Evolutionary conservation across 2,329 filamentous ascomycete genomes (phyloP).

Genomic region (Myriosclerotinia duriaeana): DNA sequence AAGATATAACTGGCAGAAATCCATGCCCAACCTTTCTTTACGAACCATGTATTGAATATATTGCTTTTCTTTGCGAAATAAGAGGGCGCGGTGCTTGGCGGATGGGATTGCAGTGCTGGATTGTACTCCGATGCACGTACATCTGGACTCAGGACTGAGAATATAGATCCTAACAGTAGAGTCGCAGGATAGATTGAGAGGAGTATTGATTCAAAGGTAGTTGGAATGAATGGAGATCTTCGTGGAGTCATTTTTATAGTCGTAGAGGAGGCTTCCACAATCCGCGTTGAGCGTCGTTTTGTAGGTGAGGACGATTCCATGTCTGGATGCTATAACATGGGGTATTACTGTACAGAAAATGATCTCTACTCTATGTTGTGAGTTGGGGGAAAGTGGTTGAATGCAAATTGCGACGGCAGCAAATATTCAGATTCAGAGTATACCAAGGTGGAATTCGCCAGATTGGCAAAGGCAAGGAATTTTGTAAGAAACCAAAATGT

Average conservation of each 20-base stretch:
- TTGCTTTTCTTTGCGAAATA: conserved; percentile 97
- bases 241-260: conserved; percentile 29
- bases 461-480: conserved; percentile 18
- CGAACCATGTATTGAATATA: conserved; percentile 87
- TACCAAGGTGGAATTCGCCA: neutral
- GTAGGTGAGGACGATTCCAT: conserved; percentile 38
- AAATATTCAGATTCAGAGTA: neutral
- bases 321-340: conserved; percentile 33
- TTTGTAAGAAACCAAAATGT: neutral
- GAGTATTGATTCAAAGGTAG: conserved; percentile 62
- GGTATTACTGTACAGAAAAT: conserved; percentile 2
- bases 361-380: neutral
- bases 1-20: conserved; percentile 70
- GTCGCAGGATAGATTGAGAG: conserved; percentile 73
- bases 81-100: conserved; percentile 60
- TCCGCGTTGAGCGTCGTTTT: conserved; percentile 36
- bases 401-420: neutral
- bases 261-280: conserved; percentile 26
- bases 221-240: conserved; percentile 63
- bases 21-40: conserved; percentile 96
- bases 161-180: conserved; percentile 78
- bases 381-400: neutral
- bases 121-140: conserved; percentile 65
- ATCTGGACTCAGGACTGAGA: conserved; percentile 72
- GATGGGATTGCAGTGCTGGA: conserved; percentile 60